Percentiles rank a stretch among this genome's conserved stretches.
phyloP scores from a whole-genome alignment of 495 filamentous ascomycete genomes.

The Aspergillus avenaceus region DNA sequence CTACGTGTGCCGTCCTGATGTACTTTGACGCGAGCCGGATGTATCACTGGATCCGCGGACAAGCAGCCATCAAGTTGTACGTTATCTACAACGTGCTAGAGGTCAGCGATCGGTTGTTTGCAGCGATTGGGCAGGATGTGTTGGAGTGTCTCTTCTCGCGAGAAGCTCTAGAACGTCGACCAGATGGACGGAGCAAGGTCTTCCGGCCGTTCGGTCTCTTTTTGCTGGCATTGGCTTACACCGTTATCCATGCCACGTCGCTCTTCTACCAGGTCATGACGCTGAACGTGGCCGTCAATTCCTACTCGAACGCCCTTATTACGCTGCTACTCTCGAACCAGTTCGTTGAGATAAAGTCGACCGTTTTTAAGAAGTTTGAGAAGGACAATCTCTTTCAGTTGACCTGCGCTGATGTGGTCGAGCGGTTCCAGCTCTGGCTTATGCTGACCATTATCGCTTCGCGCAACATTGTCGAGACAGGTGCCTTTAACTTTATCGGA shows the following conservation, averaged over 20 bases:
- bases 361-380: conserved; percentile 96
- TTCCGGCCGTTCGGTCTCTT: conserved; percentile 89
- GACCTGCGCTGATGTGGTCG: conserved; percentile 93
- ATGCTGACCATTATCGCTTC: conserved; percentile 95
- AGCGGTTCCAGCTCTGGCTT: conserved; percentile 95
- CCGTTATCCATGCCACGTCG: conserved; percentile 76
- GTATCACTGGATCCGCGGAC: conserved; percentile 96
- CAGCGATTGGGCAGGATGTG: conserved; percentile 91
- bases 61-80: conserved; percentile 96
- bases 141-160: conserved; percentile 92
- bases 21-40: conserved; percentile 92
- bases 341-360: conserved; percentile 97
- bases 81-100: conserved; percentile 98
- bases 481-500: conserved; percentile 45
- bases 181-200: conserved; percentile 89
- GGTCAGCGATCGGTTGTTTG: conserved; percentile 79
- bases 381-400: conserved; percentile 97
- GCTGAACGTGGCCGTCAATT: conserved; percentile 96
- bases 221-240: conserved; percentile 79
- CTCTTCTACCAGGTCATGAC: conserved; percentile 97
- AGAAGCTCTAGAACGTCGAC: conserved; percentile 82
- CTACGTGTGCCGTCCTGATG: conserved; percentile 81
- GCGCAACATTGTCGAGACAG: conserved; percentile 92
- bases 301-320: conserved; percentile 92
- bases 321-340: conserved; percentile 91